Percentiles rank a stretch among this genome's conserved stretches.
phyloP scores from a whole-genome alignment of 345 rosid genomes.

The Eucalyptus regnans region DNA sequence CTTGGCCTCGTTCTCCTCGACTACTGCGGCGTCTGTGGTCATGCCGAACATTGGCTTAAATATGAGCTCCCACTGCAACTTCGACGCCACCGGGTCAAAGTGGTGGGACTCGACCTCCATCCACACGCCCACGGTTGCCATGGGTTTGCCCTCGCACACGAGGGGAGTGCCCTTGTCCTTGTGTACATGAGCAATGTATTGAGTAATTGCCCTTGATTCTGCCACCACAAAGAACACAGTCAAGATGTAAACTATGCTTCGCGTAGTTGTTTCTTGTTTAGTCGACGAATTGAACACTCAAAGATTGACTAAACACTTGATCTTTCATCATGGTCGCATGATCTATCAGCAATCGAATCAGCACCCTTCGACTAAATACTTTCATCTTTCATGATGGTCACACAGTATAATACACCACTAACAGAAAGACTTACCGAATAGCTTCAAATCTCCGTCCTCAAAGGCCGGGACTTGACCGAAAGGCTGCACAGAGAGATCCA shows the following conservation, averaged over 20 bases:
- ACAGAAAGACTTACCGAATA: constrained; percentile 30
- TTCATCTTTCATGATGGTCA: too few relatives aligned
- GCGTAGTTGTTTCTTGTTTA: background rate
- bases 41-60: constrained; percentile 34
- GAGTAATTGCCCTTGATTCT: constrained; percentile 84
- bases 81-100: constrained; percentile 34
- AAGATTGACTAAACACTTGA: background rate
- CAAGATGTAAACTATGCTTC: background rate
- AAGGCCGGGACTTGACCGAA: constrained; percentile 69
- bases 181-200: constrained; percentile 32
- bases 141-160: constrained; percentile 10
- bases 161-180: constrained; percentile 46
- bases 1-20: constrained; percentile 41
- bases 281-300: background rate
- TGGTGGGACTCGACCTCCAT: constrained; percentile 59
- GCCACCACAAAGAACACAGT: background rate
- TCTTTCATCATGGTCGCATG: background rate
- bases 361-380: too few relatives aligned
- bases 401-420: too few relatives aligned
- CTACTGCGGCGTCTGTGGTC: constrained; percentile 36
- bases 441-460: constrained; percentile 53
- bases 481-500: constrained; percentile 49
- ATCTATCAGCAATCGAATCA: background rate
- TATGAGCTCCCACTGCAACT: constrained; percentile 40
- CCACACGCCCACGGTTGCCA: constrained; percentile 32